Evolutionary conservation across 2,329 filamentous ascomycete species (phyloP), one percentile per base, ranked within the genome.

Genomic region (Elsinoe necatrix): DNA sequence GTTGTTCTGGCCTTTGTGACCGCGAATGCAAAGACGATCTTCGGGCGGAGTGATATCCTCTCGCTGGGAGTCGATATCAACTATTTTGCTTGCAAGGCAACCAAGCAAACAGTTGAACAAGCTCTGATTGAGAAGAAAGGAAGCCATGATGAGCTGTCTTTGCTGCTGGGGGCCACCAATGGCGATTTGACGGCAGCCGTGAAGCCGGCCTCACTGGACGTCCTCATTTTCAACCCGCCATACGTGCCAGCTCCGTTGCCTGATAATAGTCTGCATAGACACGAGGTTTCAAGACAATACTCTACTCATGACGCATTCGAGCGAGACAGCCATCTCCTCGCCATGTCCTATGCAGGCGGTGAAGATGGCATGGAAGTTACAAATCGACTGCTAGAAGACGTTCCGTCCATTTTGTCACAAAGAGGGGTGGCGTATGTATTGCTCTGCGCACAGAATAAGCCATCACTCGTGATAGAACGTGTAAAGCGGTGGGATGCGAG

Each of bases 171-270:
- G 39, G 80, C 85, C 16, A 68, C 85, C 23, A 83, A 83, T 58
- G 85, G 81, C 1, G 89, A 97, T 67, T 77, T 98, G 0, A 77
- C 79, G 3, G 71, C 79, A 1, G 74, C 84, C 0, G 72, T 95
- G 39, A 77, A 79, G 6, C 67, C 73, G 0, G 75, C 77, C 1
- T 71, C 73, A 37, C 79, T 95, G 4, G 93, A 98, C 67, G 79
- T 98, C 9, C 78, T 98, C 60, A 80, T 98, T 25, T 98, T 97
- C 78, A 98, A 98, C 68, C 93, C 93, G 55, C 93, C 93, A 0
- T 98, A 98, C 68, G 93, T 98, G 12, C 93, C 92, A 1, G 42
- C 61, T 7, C 54, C 58, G 8, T 35, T 61, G 11, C 60, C 60
- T 8, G 68, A 72, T 21, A 71, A 80, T 34, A 72, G 78, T 4